These are phyloP conservation scores for Azolla pinnata DNA, from an alignment of 75 land plant species.

Conservation along the genomic window DNA sequence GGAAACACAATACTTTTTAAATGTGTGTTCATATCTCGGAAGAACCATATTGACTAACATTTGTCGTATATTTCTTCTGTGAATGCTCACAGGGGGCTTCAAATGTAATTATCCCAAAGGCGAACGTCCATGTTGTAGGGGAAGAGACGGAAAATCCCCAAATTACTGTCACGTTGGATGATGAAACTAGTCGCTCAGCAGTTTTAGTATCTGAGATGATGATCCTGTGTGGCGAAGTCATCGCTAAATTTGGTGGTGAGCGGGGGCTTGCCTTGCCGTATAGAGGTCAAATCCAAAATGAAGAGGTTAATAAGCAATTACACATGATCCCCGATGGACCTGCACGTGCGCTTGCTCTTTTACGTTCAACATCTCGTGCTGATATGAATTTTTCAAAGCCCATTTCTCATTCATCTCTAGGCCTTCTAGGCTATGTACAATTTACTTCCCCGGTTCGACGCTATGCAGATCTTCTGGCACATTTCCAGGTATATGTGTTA, in stretches of 20 bases:
- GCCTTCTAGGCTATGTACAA: constrained; percentile 92
- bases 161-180: constrained; percentile 54
- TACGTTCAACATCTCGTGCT: constrained; percentile 61
- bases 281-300: constrained; percentile 75
- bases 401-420: constrained; percentile 61
- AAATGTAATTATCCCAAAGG: constrained; percentile 51
- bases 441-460: constrained; percentile 96
- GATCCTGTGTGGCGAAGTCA: constrained; percentile 92
- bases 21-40: too few species aligned
- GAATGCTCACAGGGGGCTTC: constrained; percentile 96
- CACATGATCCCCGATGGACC: constrained; percentile 80
- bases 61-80: too few species aligned
- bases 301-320: constrained; percentile 39
- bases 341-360: constrained; percentile 49
- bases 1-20: neutral
- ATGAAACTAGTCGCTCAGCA: constrained; percentile 63
- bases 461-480: constrained; percentile 83
- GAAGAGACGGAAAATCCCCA: constrained; percentile 71
- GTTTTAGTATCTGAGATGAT: constrained; percentile 96
- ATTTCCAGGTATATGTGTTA: constrained; percentile 96
- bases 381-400: constrained; percentile 79
- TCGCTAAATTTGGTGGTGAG: constrained; percentile 64
- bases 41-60: too few species aligned
- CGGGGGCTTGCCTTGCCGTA: constrained; percentile 76
- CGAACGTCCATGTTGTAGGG: constrained; percentile 58